Conservation (phyloP, 495 filamentous ascomycete genomes). For the Podospora bellae-mahoneyi region DNA sequence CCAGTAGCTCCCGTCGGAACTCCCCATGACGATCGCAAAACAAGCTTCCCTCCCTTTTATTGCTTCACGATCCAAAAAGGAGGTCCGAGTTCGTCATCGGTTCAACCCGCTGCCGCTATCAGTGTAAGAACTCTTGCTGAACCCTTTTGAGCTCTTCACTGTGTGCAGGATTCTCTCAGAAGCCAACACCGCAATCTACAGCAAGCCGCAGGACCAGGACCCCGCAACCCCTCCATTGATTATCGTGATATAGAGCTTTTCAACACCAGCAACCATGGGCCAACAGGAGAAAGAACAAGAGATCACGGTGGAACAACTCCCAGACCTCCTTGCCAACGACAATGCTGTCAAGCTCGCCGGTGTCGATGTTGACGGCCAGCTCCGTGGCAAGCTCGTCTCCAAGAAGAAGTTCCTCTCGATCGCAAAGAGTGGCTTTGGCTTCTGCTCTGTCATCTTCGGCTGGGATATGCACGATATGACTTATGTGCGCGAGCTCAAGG, state of each 20-base stretch:
- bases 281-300: slow-evolving; percentile 7
- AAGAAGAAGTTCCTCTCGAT: slow-evolving; percentile 95
- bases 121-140: background rate
- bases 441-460: slow-evolving; percentile 94
- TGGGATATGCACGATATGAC: slow-evolving; percentile 98
- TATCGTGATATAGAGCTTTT: slow-evolving; percentile 7
- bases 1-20: background rate
- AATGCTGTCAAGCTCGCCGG: slow-evolving; percentile 88
- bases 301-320: slow-evolving; percentile 60
- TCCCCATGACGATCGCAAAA: background rate
- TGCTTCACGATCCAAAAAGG: background rate
- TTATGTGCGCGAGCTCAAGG: slow-evolving; percentile 76
- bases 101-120: background rate
- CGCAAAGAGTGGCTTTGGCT: slow-evolving; percentile 81
- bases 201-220: background rate
- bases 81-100: background rate
- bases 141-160: background rate
- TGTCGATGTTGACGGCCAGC: slow-evolving; percentile 82
- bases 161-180: background rate
- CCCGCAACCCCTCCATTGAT: background rate
- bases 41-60: background rate
- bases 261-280: slow-evolving; percentile 12
- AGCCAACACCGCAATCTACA: background rate
- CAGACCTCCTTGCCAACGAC: slow-evolving; percentile 67
- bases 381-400: slow-evolving; percentile 91